Base-by-base conservation (phyloP, 164 flowering plant species). In the Magnolia sinica region DNA sequence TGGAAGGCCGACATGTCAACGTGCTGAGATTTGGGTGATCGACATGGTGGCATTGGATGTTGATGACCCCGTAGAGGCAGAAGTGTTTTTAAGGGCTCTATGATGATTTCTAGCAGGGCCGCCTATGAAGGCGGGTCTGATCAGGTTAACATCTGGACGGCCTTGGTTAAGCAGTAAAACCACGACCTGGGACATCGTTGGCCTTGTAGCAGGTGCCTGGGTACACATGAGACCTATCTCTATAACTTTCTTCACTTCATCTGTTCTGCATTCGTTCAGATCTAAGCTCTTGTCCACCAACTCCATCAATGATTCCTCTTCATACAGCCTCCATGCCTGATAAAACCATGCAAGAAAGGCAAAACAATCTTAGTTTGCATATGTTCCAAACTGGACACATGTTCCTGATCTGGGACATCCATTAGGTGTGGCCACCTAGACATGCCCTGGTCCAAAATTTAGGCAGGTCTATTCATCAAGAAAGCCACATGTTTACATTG, bases 281-380 rank as follows among this genome's bases (percentile, higher is more conserved):
- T 84, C 84, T 70, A 88, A 75, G 51, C 61, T 82, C 50, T 81
- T 75, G 66, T 88, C 90, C 52, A 83, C 81, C 81, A 88, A 68
- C 1, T 83, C 83, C 45, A 79, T 20, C 61, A 84, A 81, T 69
- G 4, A 70, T 16, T 76, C 80, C 3, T 45, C 72, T 80, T 88
- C 90, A 8, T 85, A 80, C 27, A 86, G 78, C 61, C 76, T 84
- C 89, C 89, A 86, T 50, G 89, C 87, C 90, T 86, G 81, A 64
- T 16, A 55, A 55, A 16, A 55, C 13, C 61, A 5, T 37, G 45
- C 45, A 37, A 37, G 45, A 55, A 55, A 11, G 18, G 45, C 7
- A 37, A 37, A 37, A 37, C 45, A 37, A 37, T 37, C 45, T 37
- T 37, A 37, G 45, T 37, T 37, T 37, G 45, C 45, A 37, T 37